Evolutionary conservation across 1,139 yeast species (phyloP).

Genomic region (Taphrina wiesneri): DNA sequence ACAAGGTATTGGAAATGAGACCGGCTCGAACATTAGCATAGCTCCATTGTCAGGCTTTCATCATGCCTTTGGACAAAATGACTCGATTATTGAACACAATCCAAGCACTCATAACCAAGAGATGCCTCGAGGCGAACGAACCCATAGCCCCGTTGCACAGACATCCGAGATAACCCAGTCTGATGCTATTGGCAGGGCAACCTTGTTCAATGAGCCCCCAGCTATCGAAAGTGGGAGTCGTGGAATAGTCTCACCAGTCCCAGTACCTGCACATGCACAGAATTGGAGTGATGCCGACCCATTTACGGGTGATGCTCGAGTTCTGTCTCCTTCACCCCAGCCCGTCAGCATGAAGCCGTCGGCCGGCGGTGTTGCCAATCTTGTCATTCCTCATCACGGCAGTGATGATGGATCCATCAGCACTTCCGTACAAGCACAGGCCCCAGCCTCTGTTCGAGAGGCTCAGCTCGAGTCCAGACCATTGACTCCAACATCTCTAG

Average conservation of each 20-base stretch:
- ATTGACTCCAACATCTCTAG: neutral
- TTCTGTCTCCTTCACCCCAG: conserved; percentile 1
- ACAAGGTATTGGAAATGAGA: neutral
- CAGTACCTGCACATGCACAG: conserved; percentile 21
- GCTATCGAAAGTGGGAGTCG: neutral
- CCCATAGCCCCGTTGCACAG: neutral
- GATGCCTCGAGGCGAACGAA: neutral
- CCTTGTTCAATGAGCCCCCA: neutral
- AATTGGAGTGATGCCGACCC: conserved; percentile 29
- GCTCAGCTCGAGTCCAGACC: conserved; percentile 8
- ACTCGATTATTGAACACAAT: neutral
- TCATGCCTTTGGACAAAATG: conserved; percentile 1
- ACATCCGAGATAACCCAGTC: neutral
- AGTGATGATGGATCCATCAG: conserved; percentile 28
- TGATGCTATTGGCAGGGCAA: neutral
- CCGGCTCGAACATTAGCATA: neutral
- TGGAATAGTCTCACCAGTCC: conserved; percentile 12
- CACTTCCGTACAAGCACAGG: conserved; percentile 25
- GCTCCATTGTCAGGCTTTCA: conserved; percentile 8
- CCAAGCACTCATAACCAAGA: neutral
- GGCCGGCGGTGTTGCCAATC: neutral
- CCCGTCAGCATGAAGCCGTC: neutral
- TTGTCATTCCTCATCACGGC: neutral
- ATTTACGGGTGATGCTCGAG: conserved; percentile 24
- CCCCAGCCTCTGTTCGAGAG: conserved; percentile 17